Evolutionary conservation across 1,139 yeast genomes (phyloP), one percentile per base, ranked within the genome.

Genomic region (Protomyces inouyei): DNA sequence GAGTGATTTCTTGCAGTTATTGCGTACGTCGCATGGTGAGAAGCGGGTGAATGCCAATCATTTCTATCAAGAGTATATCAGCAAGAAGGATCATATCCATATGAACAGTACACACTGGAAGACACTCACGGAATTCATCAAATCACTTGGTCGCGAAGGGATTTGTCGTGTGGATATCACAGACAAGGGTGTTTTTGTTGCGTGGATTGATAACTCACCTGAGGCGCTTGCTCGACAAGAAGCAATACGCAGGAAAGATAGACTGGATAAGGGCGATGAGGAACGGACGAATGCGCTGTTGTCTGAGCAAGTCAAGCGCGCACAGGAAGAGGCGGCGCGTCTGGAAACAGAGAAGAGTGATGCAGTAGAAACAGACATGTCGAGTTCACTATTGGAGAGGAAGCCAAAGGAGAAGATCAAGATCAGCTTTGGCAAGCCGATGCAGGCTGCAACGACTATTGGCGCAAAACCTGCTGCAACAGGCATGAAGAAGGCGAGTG

Each of bases 31-130:
- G 56, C 98, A 93, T 73, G 97, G 97, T 1, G 91, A 89, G 64
- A 91, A 90, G 73, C 77, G 78, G 66, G 82, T 92, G 60, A 86
- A 85, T 68, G 95, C 93, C 9, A 93, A 95, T 75, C 82, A 84
- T 72, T 90, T 90, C 72, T 93, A 93, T 76, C 96, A 92, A 71
- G 97, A 92, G 73, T 88, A 87, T 72, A 76, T 81, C 65, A 82
- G 82, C 68, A 89, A 91, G 72, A 83, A 84, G 71, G 84, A 88
- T 65, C 98, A 93, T 74, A 78, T 91, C 3, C 98, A 92, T 73
- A 84, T 93, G 87, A 91, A 90, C 72, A 85, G 97, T 2, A 93
- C 98, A 0, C 79, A 80, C 68, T 93, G 96, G 92, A 74, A 81
- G 2, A 82, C 87, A 3, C 75, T 95, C 52, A 82, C 93, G 0